These are phyloP conservation scores for Chloranthus sessilifolius DNA, from an alignment of 164 flowering plant genomes.

Conservation along the genomic window DNA sequence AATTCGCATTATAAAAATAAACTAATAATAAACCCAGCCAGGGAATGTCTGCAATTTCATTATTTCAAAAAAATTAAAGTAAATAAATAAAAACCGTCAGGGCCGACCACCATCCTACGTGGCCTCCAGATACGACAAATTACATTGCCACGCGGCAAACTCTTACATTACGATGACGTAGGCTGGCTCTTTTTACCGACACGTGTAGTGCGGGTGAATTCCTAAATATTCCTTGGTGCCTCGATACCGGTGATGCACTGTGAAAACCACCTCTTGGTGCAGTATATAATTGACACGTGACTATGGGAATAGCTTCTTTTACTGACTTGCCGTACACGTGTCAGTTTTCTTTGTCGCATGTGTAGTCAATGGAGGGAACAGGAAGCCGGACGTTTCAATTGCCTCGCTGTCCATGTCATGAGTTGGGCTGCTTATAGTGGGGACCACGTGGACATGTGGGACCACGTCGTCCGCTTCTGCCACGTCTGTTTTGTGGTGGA, in stretches of 20 bases:
- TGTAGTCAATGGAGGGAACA: conserved; percentile 8
- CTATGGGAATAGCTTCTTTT: neutral
- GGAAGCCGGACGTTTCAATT: neutral
- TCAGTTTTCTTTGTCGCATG: neutral
- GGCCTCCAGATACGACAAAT: too few species aligned
- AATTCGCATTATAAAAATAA: neutral
- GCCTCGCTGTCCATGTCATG: conserved; percentile 4
- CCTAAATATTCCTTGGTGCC: neutral
- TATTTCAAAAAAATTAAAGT: too few species aligned
- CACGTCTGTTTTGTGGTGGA: conserved; percentile 12
- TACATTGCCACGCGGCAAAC: too few species aligned
- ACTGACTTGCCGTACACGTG: conserved; percentile 1
- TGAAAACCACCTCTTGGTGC: neutral
- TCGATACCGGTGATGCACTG: neutral
- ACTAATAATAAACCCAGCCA: neutral
- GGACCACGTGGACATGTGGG: conserved; percentile 8
- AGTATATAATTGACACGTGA: neutral
- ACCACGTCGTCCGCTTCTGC: conserved; percentile 9
- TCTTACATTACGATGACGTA: too few species aligned
- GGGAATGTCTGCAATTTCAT: conserved; percentile 14
- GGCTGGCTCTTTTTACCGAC: too few species aligned
- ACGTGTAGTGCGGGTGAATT: neutral
- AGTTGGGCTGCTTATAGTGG: neutral
- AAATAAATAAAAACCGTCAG: too few species aligned
- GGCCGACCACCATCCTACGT: too few species aligned